Base-by-base conservation (phyloP, 164 flowering plant genomes). In the Magnolia sinica region DNA sequence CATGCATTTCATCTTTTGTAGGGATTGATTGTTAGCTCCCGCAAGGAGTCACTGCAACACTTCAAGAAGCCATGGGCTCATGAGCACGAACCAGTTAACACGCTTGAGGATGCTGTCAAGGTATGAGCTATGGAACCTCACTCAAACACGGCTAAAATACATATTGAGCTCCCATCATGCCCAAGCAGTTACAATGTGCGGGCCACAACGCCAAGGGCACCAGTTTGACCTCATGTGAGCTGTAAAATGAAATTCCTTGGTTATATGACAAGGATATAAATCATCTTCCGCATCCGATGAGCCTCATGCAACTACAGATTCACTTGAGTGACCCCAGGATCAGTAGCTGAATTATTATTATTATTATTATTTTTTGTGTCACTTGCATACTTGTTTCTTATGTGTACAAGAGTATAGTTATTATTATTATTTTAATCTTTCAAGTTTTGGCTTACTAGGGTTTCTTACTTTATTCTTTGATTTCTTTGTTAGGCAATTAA, bases 31-130 rank as follows among this genome's bases (percentile, higher is more conserved):
- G 98, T 96, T 64, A 85, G 86, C 74, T 89, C 94, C 1, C 89
- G 98, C 19, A 79, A 76, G 83, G 97, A 91, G 49, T 88, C 97
- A 18, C 93, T 96, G 52, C 97, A 94, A 81, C 95, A 94, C 84
- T 96, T 96, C 82, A 96, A 96, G 88, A 86, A 87, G 84, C 97
- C 97, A 8, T 96, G 99, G 99, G 98, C 98, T 72, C 99, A 96
- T 84, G 98, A 94, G 13, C 98, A 92, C 76, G 91, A 94, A 78
- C 98, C 98, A 14, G 83, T 94, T 45, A 87, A 76, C 55, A 84
- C 83, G 29, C 91, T 96, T 66, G 71, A 89, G 51, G 90, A 92
- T 78, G 99, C 97, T 81, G 90, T 96, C 66, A 90, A 96, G 84
- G 99, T 91, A 69, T 49, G 79, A 71, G 11, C 50, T 13, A 8